A percentile compares a stretch with the other conserved stretches of the same genome.
These are phyloP conservation scores for Flaveria ramosissima DNA, from an alignment of 129 eudicot species.

Conservation along the genomic window DNA sequence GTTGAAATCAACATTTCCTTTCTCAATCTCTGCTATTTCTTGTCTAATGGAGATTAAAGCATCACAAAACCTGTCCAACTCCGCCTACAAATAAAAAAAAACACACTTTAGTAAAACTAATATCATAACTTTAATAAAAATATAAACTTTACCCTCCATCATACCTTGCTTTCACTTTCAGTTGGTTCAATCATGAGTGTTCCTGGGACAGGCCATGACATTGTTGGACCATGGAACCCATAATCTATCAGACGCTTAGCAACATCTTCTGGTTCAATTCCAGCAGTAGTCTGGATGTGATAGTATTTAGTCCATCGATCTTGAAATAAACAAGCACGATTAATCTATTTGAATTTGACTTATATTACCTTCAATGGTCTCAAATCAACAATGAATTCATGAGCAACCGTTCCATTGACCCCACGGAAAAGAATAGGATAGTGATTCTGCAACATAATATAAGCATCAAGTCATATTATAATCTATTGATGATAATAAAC, in stretches of 20 bases:
- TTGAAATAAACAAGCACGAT: background rate
- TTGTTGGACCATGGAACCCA: slow-evolving; percentile 95
- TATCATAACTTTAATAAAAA: background rate
- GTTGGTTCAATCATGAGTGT: slow-evolving; percentile 99
- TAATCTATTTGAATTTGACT: background rate
- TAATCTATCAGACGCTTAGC: slow-evolving; percentile 97
- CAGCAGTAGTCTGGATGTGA: slow-evolving; percentile 72
- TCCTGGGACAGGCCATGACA: slow-evolving; percentile 99
- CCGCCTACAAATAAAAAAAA: slow-evolving; percentile 54
- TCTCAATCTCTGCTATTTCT: slow-evolving; percentile 88
- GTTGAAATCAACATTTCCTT: slow-evolving; percentile 75
- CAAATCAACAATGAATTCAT: slow-evolving; percentile 89
- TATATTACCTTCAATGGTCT: slow-evolving; percentile 78
- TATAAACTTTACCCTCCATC: background rate
- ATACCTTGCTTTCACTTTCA: slow-evolving; percentile 99
- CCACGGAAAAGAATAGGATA: slow-evolving; percentile 99
- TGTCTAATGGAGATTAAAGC: slow-evolving; percentile 89
- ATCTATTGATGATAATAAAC: background rate
- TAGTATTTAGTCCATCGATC: slow-evolving; percentile 10
- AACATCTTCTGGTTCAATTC: slow-evolving; percentile 93
- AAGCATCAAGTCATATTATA: background rate
- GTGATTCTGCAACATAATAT: slow-evolving; percentile 52
- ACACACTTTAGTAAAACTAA: background rate
- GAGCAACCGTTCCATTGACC: slow-evolving; percentile 94
- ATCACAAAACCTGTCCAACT: slow-evolving; percentile 94